Base-by-base conservation (phyloP, 495 filamentous ascomycete genomes). In the Extremus antarcticus region DNA sequence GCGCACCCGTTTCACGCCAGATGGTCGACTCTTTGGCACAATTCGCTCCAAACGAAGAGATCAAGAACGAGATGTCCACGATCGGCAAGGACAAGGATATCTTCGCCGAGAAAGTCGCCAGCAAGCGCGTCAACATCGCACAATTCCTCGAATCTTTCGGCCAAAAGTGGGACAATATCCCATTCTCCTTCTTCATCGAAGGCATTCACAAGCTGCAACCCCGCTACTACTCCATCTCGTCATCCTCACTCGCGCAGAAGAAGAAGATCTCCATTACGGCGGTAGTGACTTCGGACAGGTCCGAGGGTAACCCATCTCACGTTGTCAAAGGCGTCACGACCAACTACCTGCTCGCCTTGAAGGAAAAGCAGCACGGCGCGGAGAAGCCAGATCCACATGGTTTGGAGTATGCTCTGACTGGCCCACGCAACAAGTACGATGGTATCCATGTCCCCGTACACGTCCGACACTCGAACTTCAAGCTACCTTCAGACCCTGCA, bases 201-300 rank as follows among this genome's bases (percentile, higher is more conserved):
- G 86, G 89, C 59, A 69, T 97, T 51, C 86, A 85, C 71, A 95
- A 94, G 74, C 81, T 99, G 45, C 92, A 97, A 66, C 90, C 94
- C 9, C 88, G 92, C 25, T 99, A 97, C 76, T 99, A 99, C 75
- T 97, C 94, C 22, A 99, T 99, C 69, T 99, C 92, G 21, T 97
- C 94, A 0, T 96, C 91, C 0, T 96, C 92, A 21, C 69, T 88
- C 10, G 92, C 94, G 39, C 90, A 99, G 57, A 90, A 92, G 70
- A 83, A 94, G 67, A 84, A 87, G 73, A 87, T 97, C 59, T 86
- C 92, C 57, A 85, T 99, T 61, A 99, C 92, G 2, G 91, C 91
- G 53, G 87, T 97, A 35, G 92, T 99, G 54, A 94, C 95, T 70
- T 85, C 84, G 39, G 74, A 87, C 58, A 70, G 78, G 38, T 76